Evolutionary conservation across 2,329 filamentous ascomycete genomes (phyloP).

Genomic region (Penicillium vulpinum): DNA sequence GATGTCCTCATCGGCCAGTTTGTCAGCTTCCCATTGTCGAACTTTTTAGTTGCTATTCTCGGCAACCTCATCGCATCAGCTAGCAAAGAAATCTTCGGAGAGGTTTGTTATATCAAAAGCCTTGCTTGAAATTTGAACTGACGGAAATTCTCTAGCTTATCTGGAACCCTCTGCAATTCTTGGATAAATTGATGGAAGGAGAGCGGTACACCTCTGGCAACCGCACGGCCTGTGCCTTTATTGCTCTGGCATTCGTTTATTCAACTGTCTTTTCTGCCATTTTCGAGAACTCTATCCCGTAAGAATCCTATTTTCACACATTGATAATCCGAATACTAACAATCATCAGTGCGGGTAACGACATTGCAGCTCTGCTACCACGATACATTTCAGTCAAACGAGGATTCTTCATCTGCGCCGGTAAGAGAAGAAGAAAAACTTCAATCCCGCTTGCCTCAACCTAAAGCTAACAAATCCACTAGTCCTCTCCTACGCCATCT

Average conservation of each 20-base stretch:
- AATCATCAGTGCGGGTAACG: slow-evolving; percentile 34
- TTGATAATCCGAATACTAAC: background rate
- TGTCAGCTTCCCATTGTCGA: slow-evolving; percentile 44
- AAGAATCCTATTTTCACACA: background rate
- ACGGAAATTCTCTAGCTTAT: slow-evolving; percentile 23
- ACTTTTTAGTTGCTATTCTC: slow-evolving; percentile 41
- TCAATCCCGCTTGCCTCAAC: background rate
- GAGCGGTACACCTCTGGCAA: slow-evolving; percentile 37
- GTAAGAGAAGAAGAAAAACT: background rate
- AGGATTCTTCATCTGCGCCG: slow-evolving; percentile 42
- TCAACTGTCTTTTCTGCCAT: slow-evolving; percentile 48
- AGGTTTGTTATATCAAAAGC: slow-evolving; percentile 11
- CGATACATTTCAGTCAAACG: slow-evolving; percentile 44
- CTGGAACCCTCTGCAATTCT: slow-evolving; percentile 39
- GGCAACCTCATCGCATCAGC: slow-evolving; percentile 43
- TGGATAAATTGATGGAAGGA: slow-evolving; percentile 39
- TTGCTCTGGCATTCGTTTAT: slow-evolving; percentile 45
- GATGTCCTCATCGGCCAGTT: slow-evolving; percentile 47
- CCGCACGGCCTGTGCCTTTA: slow-evolving; percentile 44
- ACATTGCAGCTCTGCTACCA: slow-evolving; percentile 41
- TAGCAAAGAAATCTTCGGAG: slow-evolving; percentile 33
- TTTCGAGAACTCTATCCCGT: slow-evolving; percentile 46
- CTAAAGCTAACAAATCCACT: background rate
- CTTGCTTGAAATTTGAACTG: background rate
- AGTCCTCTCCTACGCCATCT: slow-evolving; percentile 37